Percentiles rank a stretch among this genome's conserved stretches.
phyloP scores from a whole-genome alignment of 306 rosid genomes.

The Erythrophleum fordii region DNA sequence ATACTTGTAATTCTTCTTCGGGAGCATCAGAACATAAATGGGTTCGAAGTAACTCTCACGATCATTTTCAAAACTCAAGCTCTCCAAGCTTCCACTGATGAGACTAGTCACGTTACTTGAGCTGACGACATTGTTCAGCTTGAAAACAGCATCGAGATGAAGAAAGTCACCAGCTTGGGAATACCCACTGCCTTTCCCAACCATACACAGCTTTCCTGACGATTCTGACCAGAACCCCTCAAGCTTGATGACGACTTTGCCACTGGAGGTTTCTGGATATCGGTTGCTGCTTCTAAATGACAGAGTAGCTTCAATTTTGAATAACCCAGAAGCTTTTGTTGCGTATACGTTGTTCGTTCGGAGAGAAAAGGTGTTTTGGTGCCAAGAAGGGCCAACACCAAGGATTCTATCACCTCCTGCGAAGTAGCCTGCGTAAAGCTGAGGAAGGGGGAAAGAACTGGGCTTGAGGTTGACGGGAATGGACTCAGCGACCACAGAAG shows the following conservation, averaged over 20 bases:
- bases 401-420: background rate
- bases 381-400: background rate
- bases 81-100: conserved; percentile 47
- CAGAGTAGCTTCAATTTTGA: conserved; percentile 40
- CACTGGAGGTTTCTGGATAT: conserved; percentile 22
- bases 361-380: conserved; percentile 5
- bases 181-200: conserved; percentile 29
- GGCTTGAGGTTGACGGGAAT: background rate
- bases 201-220: conserved; percentile 41
- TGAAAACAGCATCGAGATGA: conserved; percentile 16
- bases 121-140: conserved; percentile 37
- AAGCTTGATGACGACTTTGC: conserved; percentile 10
- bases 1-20: conserved; percentile 40
- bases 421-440: conserved; percentile 32
- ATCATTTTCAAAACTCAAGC: conserved; percentile 29
- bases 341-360: background rate
- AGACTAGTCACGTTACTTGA: conserved; percentile 24
- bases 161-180: background rate
- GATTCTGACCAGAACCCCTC: conserved; percentile 50
- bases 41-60: conserved; percentile 28
- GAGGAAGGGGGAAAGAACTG: background rate
- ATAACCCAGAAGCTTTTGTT: conserved; percentile 33
- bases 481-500: conserved; percentile 26
- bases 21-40: conserved; percentile 41
- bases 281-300: background rate